These are phyloP conservation scores for Talaromyces sp. DNA, from an alignment of 2,329 filamentous ascomycete genomes.

Conservation along the genomic window DNA sequence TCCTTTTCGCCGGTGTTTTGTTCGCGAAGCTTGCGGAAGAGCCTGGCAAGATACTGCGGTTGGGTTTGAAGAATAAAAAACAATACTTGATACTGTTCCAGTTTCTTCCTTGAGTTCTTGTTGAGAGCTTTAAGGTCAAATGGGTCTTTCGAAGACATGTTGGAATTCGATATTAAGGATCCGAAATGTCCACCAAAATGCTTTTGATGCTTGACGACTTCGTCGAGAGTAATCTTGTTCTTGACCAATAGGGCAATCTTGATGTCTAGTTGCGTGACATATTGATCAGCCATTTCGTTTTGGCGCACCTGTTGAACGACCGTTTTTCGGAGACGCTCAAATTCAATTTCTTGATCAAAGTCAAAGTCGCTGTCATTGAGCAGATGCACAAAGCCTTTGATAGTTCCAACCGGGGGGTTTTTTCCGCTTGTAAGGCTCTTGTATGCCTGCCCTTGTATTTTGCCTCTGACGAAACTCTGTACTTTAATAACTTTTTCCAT, in stretches of 20 bases:
- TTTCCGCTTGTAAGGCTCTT: conserved; percentile 94
- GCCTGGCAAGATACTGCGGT: conserved; percentile 82
- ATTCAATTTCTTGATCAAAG: conserved; percentile 97
- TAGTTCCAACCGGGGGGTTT: conserved; percentile 91
- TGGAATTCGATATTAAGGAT: conserved; percentile 77
- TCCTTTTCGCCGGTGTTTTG: conserved; percentile 85
- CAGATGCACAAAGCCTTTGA: conserved; percentile 96
- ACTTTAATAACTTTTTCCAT: conserved; percentile 99
- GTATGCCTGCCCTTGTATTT: conserved; percentile 95
- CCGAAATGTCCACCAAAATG: conserved; percentile 90
- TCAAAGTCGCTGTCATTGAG: conserved; percentile 98
- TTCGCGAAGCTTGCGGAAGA: conserved; percentile 80
- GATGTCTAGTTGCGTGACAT: conserved; percentile 97
- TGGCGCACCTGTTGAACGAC: conserved; percentile 96
- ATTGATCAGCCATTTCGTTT: conserved; percentile 95
- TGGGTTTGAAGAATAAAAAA: conserved; percentile 98
- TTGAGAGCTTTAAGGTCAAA: conserved; percentile 97
- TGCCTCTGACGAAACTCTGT: conserved; percentile 90
- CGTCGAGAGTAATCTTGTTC: conserved; percentile 98
- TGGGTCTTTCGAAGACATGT: conserved; percentile 82
- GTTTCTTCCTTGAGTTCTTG: conserved; percentile 90
- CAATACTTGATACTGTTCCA: conserved; percentile 93
- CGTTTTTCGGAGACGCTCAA: conserved; percentile 88
- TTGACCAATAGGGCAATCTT: conserved; percentile 98
- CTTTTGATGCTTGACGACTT: conserved; percentile 93